These are phyloP conservation scores for Ceratocystis ficicola DNA, from an alignment of 2,329 filamentous ascomycete species.

Conservation along the genomic window DNA sequence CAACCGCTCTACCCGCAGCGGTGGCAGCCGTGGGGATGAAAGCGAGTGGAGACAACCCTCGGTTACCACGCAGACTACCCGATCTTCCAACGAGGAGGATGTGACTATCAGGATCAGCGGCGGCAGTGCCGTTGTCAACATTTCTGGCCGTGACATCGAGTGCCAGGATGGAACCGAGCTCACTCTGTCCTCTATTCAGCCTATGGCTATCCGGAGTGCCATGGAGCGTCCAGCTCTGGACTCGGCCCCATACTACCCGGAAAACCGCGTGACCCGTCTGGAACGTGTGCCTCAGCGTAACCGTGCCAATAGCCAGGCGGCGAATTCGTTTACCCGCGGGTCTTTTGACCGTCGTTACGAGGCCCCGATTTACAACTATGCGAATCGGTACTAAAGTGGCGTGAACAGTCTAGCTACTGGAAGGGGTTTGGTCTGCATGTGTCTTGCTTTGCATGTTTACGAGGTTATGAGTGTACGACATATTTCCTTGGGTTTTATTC, in stretches of 20 bases:
- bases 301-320: constrained; percentile 38
- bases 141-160: constrained; percentile 46
- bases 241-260: constrained; percentile 30
- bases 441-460: constrained; percentile 22
- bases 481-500: constrained; percentile 22
- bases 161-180: constrained; percentile 49
- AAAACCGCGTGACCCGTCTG: constrained; percentile 36
- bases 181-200: constrained; percentile 36
- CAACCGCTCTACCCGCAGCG: constrained; percentile 47
- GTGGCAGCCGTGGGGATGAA: constrained; percentile 45
- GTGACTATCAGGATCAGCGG: constrained; percentile 50
- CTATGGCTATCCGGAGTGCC: constrained; percentile 30
- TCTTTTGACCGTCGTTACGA: constrained; percentile 21
- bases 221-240: constrained; percentile 42
- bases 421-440: neutral
- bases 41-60: constrained; percentile 48
- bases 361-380: constrained; percentile 17
- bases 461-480: constrained; percentile 21
- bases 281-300: constrained; percentile 37
- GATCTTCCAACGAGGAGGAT: constrained; percentile 42
- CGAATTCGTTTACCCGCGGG: constrained; percentile 34
- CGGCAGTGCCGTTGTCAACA: constrained; percentile 43
- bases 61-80: constrained; percentile 49
- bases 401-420: neutral
- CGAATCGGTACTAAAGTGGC: neutral